Percentiles rank a stretch among this genome's conserved stretches.
phyloP scores from a whole-genome alignment of 1,139 yeast genomes.

The Zygosaccharomyces pseudobailii region DNA sequence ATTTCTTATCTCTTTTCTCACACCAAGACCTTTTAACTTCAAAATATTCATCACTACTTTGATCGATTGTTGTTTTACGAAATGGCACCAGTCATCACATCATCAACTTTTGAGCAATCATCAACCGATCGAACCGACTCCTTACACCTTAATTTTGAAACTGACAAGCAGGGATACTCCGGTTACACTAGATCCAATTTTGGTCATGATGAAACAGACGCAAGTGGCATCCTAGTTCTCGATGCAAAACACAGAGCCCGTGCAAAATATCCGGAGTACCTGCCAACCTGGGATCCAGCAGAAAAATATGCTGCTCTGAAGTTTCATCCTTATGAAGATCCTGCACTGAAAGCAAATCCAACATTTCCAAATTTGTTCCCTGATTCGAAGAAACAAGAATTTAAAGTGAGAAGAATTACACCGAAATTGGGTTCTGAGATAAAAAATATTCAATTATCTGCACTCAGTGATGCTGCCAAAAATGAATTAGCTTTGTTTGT shows the following conservation, averaged over 20 bases:
- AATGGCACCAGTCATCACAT: not conserved
- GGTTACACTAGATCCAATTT: conserved; percentile 7
- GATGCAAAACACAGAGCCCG: conserved; percentile 25
- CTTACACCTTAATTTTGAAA: conserved; percentile 10
- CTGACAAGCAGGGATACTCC: conserved; percentile 7
- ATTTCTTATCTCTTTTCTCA: too few relatives aligned
- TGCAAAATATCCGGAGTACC: conserved; percentile 37
- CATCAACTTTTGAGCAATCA: not conserved
- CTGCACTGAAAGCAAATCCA: conserved; percentile 26
- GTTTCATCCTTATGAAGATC: conserved; percentile 15
- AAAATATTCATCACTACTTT: too few relatives aligned
- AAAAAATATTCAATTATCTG: conserved; percentile 48
- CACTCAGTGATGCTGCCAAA: conserved; percentile 46
- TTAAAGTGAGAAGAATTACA: conserved; percentile 10
- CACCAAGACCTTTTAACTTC: too few relatives aligned
- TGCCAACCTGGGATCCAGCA: conserved; percentile 44
- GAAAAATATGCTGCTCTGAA: conserved; percentile 40
- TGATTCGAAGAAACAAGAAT: conserved; percentile 2
- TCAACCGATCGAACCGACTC: not conserved
- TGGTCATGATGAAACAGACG: conserved; percentile 18
- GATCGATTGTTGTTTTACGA: too few relatives aligned
- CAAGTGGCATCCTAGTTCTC: conserved; percentile 15
- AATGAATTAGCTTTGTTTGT: conserved; percentile 50
- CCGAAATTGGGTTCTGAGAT: conserved; percentile 46
- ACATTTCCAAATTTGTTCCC: conserved; percentile 20